phyloP scores from a whole-genome alignment of 1,139 yeast species.

The Suhomyces ambrosiae region DNA sequence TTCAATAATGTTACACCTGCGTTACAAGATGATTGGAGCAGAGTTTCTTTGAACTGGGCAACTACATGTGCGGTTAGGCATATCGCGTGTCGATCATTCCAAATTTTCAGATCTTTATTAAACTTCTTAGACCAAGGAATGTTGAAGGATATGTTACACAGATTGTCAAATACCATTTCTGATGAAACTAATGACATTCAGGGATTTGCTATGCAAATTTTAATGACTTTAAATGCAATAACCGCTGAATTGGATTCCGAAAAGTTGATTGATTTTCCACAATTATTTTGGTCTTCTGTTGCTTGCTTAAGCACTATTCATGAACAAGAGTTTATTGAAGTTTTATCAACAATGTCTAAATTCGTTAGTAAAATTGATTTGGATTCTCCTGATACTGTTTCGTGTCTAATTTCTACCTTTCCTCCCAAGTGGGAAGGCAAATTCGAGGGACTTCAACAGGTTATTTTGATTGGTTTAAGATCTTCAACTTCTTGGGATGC shows the following conservation, averaged over 20 bases:
- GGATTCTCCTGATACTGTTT: conserved; percentile 82
- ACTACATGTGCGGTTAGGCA: conserved; percentile 97
- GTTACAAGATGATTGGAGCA: conserved; percentile 81
- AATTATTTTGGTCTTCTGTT: conserved; percentile 92
- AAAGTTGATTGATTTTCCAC: conserved; percentile 85
- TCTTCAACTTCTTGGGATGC: conserved; percentile 82
- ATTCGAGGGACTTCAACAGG: conserved; percentile 83
- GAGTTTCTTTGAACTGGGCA: conserved; percentile 87
- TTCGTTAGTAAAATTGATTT: conserved; percentile 85
- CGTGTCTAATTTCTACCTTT: conserved; percentile 78
- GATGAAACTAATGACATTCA: conserved; percentile 89
- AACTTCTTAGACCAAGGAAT: conserved; percentile 81
- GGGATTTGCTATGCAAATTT: conserved; percentile 95
- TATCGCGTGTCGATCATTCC: conserved; percentile 95
- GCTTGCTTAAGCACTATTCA: conserved; percentile 90
- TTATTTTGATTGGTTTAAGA: conserved; percentile 78
- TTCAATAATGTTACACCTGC: conserved; percentile 52
- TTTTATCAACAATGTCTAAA: conserved; percentile 75
- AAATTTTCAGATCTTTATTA: conserved; percentile 79
- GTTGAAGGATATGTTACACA: conserved; percentile 91
- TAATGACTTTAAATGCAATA: conserved; percentile 92
- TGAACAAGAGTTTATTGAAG: conserved; percentile 91
- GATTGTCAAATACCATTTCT: conserved; percentile 89
- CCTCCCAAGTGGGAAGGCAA: conserved; percentile 97
- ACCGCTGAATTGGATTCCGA: conserved; percentile 82